Conservation (phyloP, 306 rosid genomes). For the Ormosia emarginata region DNA sequence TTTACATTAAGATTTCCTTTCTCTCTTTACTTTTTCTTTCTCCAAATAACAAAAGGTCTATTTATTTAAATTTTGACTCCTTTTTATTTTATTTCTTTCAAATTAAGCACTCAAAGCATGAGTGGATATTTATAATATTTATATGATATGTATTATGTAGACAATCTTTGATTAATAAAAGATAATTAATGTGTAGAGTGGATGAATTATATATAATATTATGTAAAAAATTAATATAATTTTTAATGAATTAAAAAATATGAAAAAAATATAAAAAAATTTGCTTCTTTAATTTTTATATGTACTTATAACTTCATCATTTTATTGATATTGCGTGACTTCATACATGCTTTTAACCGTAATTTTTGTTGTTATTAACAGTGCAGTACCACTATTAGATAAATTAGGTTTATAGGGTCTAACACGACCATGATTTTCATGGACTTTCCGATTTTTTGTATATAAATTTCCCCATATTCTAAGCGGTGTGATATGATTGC, state of each 20-base stretch:
- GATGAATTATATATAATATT: too few species aligned
- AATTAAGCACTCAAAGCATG: not conserved
- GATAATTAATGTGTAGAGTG: not conserved
- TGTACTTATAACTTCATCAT: not conserved
- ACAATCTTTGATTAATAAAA: not conserved
- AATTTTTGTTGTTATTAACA: conserved; percentile 20
- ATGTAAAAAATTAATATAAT: not conserved
- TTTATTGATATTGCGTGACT: not conserved
- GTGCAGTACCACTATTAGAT: not conserved
- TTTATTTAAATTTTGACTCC: not conserved
- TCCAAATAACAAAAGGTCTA: not conserved
- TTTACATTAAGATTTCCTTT: not conserved
- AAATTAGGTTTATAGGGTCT: conserved; percentile 26
- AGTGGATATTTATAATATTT: not conserved
- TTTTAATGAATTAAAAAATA: not conserved
- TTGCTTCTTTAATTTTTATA: not conserved
- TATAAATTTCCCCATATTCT: conserved; percentile 25
- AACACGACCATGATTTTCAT: not conserved
- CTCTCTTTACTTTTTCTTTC: not conserved
- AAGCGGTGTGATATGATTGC: conserved; percentile 44
- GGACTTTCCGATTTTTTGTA: not conserved
- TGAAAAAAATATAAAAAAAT: not conserved
- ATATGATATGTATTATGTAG: not conserved
- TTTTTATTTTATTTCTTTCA: not conserved
- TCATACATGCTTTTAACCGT: conserved; percentile 10